These are phyloP conservation scores for Leishmania gerbilli DNA, from an alignment of 208 protist genomes.

Conservation along the genomic window DNA sequence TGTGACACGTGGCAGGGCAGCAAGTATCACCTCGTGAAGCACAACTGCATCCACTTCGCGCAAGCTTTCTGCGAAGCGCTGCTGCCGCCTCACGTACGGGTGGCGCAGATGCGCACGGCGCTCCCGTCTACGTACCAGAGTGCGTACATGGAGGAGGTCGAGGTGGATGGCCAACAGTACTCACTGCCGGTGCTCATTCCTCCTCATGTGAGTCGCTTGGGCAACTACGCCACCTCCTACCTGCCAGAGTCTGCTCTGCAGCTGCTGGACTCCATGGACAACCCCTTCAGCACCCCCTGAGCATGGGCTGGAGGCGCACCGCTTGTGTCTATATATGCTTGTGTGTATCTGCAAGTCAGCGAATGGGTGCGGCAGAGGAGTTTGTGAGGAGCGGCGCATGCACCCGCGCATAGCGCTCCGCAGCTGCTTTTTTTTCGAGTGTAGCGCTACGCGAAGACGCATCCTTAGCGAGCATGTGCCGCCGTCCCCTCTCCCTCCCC, in stretches of 20 bases:
- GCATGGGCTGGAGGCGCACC: neutral
- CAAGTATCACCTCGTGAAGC: conserved; percentile 60
- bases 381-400: neutral
- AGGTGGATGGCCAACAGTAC: conserved; percentile 25
- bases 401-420: neutral
- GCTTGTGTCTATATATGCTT: neutral
- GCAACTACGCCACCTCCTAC: conserved; percentile 26
- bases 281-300: neutral
- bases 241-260: conserved; percentile 30
- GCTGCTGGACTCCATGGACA: conserved; percentile 40
- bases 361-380: neutral
- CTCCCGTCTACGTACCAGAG: conserved; percentile 21
- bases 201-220: conserved; percentile 46
- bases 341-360: neutral
- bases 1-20: conserved; percentile 43
- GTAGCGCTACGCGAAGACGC: neutral
- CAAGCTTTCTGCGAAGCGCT: conserved; percentile 43
- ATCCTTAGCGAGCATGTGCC: neutral
- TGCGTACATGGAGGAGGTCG: conserved; percentile 31
- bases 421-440: neutral
- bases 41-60: conserved; percentile 83
- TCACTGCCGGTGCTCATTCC: conserved; percentile 49
- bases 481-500: too few species aligned
- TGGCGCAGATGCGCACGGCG: conserved; percentile 18
- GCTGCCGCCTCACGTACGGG: conserved; percentile 42